phyloP scores from a whole-genome alignment of 306 rosid species.

The Parietaria judaica region DNA sequence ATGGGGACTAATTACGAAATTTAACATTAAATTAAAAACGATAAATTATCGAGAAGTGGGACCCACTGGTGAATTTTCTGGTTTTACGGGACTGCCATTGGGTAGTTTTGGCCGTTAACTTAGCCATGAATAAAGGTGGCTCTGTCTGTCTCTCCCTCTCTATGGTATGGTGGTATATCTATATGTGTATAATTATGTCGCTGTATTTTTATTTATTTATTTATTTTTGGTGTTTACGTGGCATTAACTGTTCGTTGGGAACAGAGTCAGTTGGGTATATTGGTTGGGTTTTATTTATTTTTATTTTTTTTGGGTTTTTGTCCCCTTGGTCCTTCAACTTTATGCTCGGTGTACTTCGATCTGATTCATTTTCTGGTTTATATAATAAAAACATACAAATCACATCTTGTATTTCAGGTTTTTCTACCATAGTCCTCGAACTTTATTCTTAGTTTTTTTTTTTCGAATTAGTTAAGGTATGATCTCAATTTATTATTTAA shows the following conservation, averaged over 20 bases:
- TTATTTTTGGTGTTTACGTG: background rate
- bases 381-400: too few relatives aligned
- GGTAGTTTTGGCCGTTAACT: slow-evolving; percentile 83
- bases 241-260: slow-evolving; percentile 3
- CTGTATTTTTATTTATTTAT: background rate
- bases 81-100: slow-evolving; percentile 50
- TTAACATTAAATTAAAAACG: slow-evolving; percentile 21
- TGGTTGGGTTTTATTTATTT: background rate
- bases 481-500: too few relatives aligned
- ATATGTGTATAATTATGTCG: background rate
- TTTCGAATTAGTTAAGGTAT: too few relatives aligned
- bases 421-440: too few relatives aligned
- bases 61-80: slow-evolving; percentile 59
- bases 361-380: too few relatives aligned
- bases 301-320: background rate
- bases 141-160: too few relatives aligned
- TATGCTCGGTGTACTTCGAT: too few relatives aligned
- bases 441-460: too few relatives aligned
- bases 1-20: slow-evolving; percentile 61
- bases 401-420: too few relatives aligned
- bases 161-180: too few relatives aligned
- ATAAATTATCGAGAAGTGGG: slow-evolving; percentile 45
- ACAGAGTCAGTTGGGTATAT: background rate
- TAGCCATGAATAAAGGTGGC: slow-evolving; percentile 40
- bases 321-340: background rate